A percentile compares a stretch with the other conserved stretches of the same genome.
phyloP scores from a whole-genome alignment of 176 grass and related monocot genomes.

The Oryza punctata region DNA sequence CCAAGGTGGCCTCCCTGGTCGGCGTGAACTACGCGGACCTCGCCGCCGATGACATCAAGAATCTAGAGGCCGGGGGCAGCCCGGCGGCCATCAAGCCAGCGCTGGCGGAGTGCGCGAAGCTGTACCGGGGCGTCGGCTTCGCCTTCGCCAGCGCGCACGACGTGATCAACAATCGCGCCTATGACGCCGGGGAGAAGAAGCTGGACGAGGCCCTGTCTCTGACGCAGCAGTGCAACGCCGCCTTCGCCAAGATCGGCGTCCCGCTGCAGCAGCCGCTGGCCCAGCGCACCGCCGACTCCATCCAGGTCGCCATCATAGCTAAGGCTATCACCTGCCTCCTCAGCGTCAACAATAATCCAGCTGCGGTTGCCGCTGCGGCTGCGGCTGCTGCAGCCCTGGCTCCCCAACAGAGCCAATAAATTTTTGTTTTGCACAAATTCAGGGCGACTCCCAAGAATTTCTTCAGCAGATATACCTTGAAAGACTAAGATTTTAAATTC shows the following conservation, averaged over 20 bases:
- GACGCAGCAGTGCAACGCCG: conserved; percentile 6
- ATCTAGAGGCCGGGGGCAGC: not conserved
- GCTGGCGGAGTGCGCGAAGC: conserved; percentile 4
- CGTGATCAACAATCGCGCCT: not conserved
- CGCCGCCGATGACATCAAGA: not conserved
- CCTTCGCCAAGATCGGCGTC: not conserved
- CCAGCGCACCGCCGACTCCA: not conserved
- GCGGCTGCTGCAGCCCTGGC: no score
- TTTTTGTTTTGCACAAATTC: no score
- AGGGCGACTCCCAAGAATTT: no score
- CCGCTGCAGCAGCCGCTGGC: conserved; percentile 13
- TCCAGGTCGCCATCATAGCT: conserved; percentile 18
- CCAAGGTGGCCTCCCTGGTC: conserved; percentile 22
- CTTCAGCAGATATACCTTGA: no score
- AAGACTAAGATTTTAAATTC: no score
- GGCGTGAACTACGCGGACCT: conserved; percentile 21
- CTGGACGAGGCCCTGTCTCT: not conserved
- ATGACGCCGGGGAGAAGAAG: not conserved
- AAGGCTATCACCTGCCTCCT: conserved; percentile 31
- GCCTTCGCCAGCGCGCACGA: conserved; percentile 8
- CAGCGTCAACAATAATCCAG: no score
- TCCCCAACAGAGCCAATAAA: no score
- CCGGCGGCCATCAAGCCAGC: not conserved
- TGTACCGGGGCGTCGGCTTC: not conserved
- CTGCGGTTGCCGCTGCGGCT: no score